Base-by-base conservation (phyloP, 139 green algal species). In the Edaphochlamys debaryana region DNA sequence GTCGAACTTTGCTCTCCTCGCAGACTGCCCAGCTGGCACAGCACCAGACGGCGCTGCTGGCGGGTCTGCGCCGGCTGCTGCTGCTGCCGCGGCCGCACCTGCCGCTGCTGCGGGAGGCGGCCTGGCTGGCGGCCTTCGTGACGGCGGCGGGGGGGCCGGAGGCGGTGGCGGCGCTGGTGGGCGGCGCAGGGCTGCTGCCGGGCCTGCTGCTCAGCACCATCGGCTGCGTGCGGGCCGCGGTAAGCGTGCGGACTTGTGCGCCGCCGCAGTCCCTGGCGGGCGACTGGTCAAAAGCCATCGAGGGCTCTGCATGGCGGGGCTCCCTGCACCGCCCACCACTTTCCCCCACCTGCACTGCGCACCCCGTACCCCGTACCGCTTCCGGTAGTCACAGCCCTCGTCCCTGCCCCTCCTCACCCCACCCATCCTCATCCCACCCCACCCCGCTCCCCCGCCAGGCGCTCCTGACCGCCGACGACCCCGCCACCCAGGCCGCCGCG, bases 41-140 rank as follows among this genome's bases (percentile, higher is more conserved):
- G n/a, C n/a, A 13, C 45, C 76, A 82, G 45, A n/a, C 76, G 32
- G 63, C 6, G 23, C 42, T 82, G n/a, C 63, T 66, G 42, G 32
- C 63, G 4, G 76, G 76, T 8, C 45, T 73, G n/a, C 76, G 76
- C 27, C 76, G 76, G 30, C 27, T 82, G 76, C 76, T 82, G 62
- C 27, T 74, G 63, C 17, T 19, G 63, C 76, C 76, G 22, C 9
- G 8, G 17, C 62, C 76, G 27, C n/a, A 52, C 41, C 76, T 52
- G 22, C 30, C 48, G 63, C 63, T 82, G 63, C 76, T 82, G 29
- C 76, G 76, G 0, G 76, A 54, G 32, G 62, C 66, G 11, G 62
- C 76, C 63, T 64, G 76, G 76, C 38, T 82, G 45, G 13, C 58
- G 32, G 76, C 63, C 0, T 73, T 74, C 76, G 54, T n/a, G 62